phyloP scores from a whole-genome alignment of 176 grass and related monocot species.

The Pontederia crassipes region DNA sequence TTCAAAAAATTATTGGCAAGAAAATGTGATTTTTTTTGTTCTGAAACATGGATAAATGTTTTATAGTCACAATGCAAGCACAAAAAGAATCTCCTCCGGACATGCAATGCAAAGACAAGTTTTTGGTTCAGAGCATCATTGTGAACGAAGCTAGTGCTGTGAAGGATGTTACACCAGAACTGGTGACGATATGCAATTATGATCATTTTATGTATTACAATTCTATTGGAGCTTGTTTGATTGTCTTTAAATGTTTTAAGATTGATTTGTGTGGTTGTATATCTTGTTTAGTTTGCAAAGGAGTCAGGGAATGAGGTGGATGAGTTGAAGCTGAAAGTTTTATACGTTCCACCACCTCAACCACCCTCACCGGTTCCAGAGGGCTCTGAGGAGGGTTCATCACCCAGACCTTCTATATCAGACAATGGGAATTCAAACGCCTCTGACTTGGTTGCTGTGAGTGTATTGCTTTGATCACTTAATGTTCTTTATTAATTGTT shows the following conservation, averaged over 20 bases:
- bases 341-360: slow-evolving; percentile 53
- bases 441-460: slow-evolving; percentile 15
- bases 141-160: not conserved
- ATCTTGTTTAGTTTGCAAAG: slow-evolving; percentile 23
- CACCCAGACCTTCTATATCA: slow-evolving; percentile 50
- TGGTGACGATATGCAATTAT: not conserved
- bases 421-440: slow-evolving; percentile 42
- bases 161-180: not conserved
- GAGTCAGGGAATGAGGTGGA: slow-evolving; percentile 33
- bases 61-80: not conserved
- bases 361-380: slow-evolving; percentile 82
- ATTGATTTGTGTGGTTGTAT: not conserved
- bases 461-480: not conserved
- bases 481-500: not conserved
- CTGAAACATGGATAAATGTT: not conserved
- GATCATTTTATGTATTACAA: too few species aligned
- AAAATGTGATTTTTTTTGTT: too few species aligned
- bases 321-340: slow-evolving; percentile 28
- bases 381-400: slow-evolving; percentile 79
- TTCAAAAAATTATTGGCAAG: too few species aligned
- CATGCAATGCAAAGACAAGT: slow-evolving; percentile 1
- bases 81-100: not conserved
- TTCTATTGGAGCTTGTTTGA: not conserved
- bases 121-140: not conserved
- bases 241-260: not conserved